phyloP scores from a whole-genome alignment of 345 rosid genomes.

The Ceriops zippeliana region DNA sequence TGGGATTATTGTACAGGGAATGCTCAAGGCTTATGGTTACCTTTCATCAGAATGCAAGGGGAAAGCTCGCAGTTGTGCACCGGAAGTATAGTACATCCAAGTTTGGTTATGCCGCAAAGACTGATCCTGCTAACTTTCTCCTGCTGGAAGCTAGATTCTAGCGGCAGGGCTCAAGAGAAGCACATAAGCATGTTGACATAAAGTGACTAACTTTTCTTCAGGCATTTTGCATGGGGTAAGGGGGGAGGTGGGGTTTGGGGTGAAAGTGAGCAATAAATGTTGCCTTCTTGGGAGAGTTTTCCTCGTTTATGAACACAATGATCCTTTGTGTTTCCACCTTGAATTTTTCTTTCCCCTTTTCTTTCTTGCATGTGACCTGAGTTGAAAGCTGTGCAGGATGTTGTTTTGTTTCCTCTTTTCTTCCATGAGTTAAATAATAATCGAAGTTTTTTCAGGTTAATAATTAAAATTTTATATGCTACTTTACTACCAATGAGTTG shows the following conservation, averaged over 20 bases:
- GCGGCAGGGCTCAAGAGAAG: background rate
- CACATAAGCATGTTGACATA: background rate
- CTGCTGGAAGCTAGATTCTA: slow-evolving; percentile 33
- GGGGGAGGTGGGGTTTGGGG: slow-evolving; percentile 7
- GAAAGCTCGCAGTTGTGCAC: slow-evolving; percentile 77
- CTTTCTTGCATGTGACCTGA: slow-evolving; percentile 5
- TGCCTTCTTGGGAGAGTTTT: slow-evolving; percentile 28
- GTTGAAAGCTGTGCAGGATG: slow-evolving; percentile 1
- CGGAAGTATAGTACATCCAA: slow-evolving; percentile 76
- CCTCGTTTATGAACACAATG: background rate
- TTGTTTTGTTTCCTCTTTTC: background rate
- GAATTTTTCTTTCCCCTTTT: background rate
- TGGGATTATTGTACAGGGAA: slow-evolving; percentile 41
- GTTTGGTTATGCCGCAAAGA: slow-evolving; percentile 70
- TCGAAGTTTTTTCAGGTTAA: no score
- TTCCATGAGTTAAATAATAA: slow-evolving; percentile 4
- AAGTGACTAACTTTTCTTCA: slow-evolving; percentile 4
- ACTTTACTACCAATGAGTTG: no score
- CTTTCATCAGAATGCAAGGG: slow-evolving; percentile 68
- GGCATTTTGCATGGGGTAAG: background rate
- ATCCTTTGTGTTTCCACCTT: background rate
- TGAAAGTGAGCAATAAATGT: slow-evolving; percentile 42
- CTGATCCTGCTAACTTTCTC: slow-evolving; percentile 58
- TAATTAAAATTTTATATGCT: background rate
- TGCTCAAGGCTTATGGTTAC: slow-evolving; percentile 76